Evolutionary conservation across 371 early-diverging fungal species (phyloP), one percentile per base, ranked within the genome.

Genomic region (Lichtheimia ramosa): DNA sequence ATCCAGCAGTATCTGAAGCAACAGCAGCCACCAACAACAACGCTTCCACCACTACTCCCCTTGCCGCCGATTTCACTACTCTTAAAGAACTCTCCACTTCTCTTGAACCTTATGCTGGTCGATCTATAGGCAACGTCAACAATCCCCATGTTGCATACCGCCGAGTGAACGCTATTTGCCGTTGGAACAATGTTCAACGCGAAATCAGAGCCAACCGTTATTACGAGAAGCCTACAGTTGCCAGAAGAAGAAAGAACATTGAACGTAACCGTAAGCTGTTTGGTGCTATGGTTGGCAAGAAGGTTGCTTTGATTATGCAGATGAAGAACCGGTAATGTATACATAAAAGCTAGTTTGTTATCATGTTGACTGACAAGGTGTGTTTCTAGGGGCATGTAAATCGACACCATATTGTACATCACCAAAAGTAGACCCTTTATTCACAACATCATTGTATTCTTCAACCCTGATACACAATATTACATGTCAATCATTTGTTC

Each of bases 301-400:
- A 84, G 69, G 81, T 82, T 50, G 78, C 72, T n/a, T 63, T 82
- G 48, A 78, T 84, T 64, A 76, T 84, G 78, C 81, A 84, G 63
- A 81, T 84, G 79, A 84, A 84, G 65, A 69, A 78, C 42, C 74
- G 84, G 84, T 83, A 78, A 67, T 56, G 34, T 34, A 34, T 34
- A 3, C 3, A 8, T 8, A 34, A 8, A 34, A 34, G 2, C 8
- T 6, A 8, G 34, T 34, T 34, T 8, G 2, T 34, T 2, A 34
- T 6, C 34, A 34, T 34, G 10, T 34, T 34, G 34, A 2, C 34
- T 34, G 34, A 34, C 34, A 34, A 34, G 34, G 2, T 34, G 34
- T 34, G 2, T 34, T 34, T 34, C 34, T 34, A 34, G 34, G 34
- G 34, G 34, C 34, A 34, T 34, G 34, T 34, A 34, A 34, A 34